Percentiles rank a stretch among this genome's conserved stretches.
Conservation (phyloP, 2,329 filamentous ascomycete species). For the Huntiella omanensis region DNA sequence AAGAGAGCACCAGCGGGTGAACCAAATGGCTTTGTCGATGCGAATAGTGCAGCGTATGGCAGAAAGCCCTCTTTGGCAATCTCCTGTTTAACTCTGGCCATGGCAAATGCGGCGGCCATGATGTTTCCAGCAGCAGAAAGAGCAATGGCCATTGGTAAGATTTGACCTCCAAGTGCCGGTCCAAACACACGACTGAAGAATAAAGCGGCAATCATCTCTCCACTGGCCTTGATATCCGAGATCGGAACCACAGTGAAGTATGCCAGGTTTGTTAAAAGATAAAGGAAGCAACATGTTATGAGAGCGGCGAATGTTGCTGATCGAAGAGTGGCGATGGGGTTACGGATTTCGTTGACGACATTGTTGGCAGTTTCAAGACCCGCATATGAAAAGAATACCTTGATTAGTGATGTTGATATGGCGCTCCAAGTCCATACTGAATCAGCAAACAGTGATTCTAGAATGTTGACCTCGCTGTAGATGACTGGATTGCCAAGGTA, state of each 20-base stretch:
- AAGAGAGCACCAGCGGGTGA: conserved; percentile 49
- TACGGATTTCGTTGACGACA: conserved; percentile 51
- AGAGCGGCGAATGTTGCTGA: conserved; percentile 42
- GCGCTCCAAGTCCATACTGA: conserved; percentile 52
- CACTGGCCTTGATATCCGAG: conserved; percentile 45
- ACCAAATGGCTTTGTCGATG: conserved; percentile 46
- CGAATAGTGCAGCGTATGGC: conserved; percentile 39
- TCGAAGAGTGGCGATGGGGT: conserved; percentile 46
- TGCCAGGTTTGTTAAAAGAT: conserved; percentile 46
- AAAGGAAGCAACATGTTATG: conserved; percentile 41
- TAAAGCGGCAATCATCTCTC: conserved; percentile 47
- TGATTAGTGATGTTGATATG: conserved; percentile 48
- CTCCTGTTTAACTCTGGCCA: conserved; percentile 54
- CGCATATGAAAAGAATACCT: conserved; percentile 51
- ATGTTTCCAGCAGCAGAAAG: conserved; percentile 52
- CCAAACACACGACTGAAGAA: conserved; percentile 50
- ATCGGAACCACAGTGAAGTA: conserved; percentile 47
- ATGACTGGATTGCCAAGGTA: neutral
- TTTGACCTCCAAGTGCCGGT: conserved; percentile 30
- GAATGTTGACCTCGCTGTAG: neutral
- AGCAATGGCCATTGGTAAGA: conserved; percentile 46
- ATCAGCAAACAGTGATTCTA: conserved; percentile 34
- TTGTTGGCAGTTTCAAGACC: conserved; percentile 50
- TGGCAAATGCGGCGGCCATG: conserved; percentile 50
- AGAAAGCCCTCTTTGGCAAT: conserved; percentile 54